Evolutionary conservation across 2,329 filamentous ascomycete genomes (phyloP), one percentile per base, ranked within the genome.

Genomic region (Penicillium sp.): DNA sequence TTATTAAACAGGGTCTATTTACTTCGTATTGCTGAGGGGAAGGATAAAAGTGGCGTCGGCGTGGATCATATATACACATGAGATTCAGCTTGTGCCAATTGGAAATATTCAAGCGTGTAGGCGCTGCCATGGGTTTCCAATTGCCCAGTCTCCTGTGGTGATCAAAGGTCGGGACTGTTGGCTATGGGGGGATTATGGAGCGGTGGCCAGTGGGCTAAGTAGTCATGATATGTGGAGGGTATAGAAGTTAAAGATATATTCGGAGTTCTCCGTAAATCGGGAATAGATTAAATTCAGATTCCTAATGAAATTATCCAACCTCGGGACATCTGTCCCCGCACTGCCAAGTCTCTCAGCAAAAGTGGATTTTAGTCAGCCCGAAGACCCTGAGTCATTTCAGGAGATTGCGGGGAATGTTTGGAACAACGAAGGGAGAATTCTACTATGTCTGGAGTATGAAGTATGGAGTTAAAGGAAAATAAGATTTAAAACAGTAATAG

Each of bases 111-210:
- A 76, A 75, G 46, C 79, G 77, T 0, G 77, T 81, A 9, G 80
- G 79, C 0, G 73, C 74, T 0, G 70, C 66, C 0, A 77, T 77
- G 67, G 79, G 79, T 0, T 78, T 63, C 30, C 64, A 63, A 37
- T 4, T 81, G 25, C 78, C 79, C 0, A 76, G 78, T 46, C 77
- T 75, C 26, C 16, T 78, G 0, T 81, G 79, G 77, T 78, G 63
- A 73, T 81, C 48, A 82, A 82, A 61, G 78, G 80, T 1, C 67
- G 78, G 17, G 78, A 82, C 57, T 81, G 81, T 57, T 83, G 78
- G 77, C 52, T 82, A 28, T 80, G 78, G 77, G 67, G 0, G 62
- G 61, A 4, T 53, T 82, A 14, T 83, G 80, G 81, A 80, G 67
- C 66, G 81, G 80, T 16, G 77, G 77, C 53, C 77, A 81, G 46